Percentiles rank a stretch among this genome's conserved stretches.
These are phyloP conservation scores for Nakazawaea laoshanensis DNA, from an alignment of 805 yeast species.

Conservation along the genomic window DNA sequence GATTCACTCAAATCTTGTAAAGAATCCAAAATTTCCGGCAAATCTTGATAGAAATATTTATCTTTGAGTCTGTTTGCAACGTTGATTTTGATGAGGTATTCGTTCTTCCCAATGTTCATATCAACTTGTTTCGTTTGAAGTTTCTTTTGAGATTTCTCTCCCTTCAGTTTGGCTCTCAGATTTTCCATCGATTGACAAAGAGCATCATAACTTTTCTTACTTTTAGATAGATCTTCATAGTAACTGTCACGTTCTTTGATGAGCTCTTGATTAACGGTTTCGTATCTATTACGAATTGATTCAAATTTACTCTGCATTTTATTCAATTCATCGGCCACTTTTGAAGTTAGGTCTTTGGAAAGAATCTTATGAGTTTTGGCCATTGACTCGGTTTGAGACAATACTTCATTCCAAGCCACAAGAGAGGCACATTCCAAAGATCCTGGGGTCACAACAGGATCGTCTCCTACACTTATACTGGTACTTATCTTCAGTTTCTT, in stretches of 20 bases:
- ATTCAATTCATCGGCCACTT: constrained; percentile 53
- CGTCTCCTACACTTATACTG: constrained; percentile 77
- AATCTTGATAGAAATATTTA: constrained; percentile 85
- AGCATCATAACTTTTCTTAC: constrained; percentile 73
- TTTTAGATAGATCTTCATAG: constrained; percentile 50
- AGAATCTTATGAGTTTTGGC: constrained; percentile 59
- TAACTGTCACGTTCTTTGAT: constrained; percentile 34
- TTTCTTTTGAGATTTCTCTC: constrained; percentile 43
- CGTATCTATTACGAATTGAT: constrained; percentile 45
- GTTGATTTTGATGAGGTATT: constrained; percentile 70
- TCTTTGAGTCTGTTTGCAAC: constrained; percentile 88
- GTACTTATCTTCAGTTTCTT: constrained; percentile 68
- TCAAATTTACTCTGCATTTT: constrained; percentile 46
- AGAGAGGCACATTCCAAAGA: constrained; percentile 82
- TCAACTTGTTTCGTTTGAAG: constrained; percentile 56
- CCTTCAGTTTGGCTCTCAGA: constrained; percentile 66
- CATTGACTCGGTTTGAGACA: constrained; percentile 73
- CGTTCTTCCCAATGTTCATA: constrained; percentile 86
- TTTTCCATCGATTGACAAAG: constrained; percentile 74
- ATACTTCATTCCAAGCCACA: constrained; percentile 85
- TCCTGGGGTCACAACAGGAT: constrained; percentile 89
- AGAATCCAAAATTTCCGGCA: constrained; percentile 83
- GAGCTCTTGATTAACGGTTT: constrained; percentile 51
- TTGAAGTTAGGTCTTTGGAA: constrained; percentile 48
- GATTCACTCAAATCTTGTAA: constrained; percentile 79